Conservation (phyloP, 2,329 filamentous ascomycete genomes). For the Uncinocarpus reesii region DNA sequence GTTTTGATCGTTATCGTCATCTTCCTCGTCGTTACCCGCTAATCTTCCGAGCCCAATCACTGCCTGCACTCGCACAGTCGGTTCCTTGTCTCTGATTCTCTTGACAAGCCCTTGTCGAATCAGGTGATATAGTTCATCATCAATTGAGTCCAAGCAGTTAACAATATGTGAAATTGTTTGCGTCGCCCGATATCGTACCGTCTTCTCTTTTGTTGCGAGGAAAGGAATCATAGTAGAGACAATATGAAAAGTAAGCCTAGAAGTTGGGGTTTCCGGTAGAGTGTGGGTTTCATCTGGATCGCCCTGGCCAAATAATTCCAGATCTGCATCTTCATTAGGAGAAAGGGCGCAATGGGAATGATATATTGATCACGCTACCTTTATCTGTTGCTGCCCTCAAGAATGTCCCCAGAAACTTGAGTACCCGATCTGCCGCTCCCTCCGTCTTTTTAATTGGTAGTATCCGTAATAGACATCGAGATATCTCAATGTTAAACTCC, state of each 20-base stretch:
- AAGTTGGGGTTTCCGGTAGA: slow-evolving; percentile 73
- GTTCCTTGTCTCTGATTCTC: slow-evolving; percentile 85
- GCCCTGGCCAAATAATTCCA: slow-evolving; percentile 51
- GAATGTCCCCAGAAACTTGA: slow-evolving; percentile 82
- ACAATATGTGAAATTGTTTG: slow-evolving; percentile 86
- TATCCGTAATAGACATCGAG: slow-evolving; percentile 68
- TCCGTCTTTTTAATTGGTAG: slow-evolving; percentile 89
- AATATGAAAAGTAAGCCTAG: slow-evolving; percentile 63
- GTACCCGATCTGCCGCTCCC: slow-evolving; percentile 69
- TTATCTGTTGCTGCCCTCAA: slow-evolving; percentile 58
- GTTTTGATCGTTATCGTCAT: slow-evolving; percentile 61
- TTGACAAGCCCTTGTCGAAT: slow-evolving; percentile 70
- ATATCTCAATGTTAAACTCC: slow-evolving; percentile 79
- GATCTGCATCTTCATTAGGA: slow-evolving; percentile 42
- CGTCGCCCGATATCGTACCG: slow-evolving; percentile 76
- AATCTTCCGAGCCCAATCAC: slow-evolving; percentile 80
- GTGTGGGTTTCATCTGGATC: slow-evolving; percentile 59
- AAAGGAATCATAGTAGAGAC: slow-evolving; percentile 64
- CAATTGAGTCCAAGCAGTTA: slow-evolving; percentile 83
- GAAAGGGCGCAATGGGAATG: background rate
- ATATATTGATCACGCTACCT: slow-evolving; percentile 29
- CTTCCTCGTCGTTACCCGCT: slow-evolving; percentile 59
- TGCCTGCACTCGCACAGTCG: slow-evolving; percentile 82
- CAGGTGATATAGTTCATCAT: slow-evolving; percentile 80
- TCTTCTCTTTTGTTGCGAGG: slow-evolving; percentile 82